Base-by-base conservation (phyloP, 257 asterid genomes). In the Linderniella brevidens region DNA sequence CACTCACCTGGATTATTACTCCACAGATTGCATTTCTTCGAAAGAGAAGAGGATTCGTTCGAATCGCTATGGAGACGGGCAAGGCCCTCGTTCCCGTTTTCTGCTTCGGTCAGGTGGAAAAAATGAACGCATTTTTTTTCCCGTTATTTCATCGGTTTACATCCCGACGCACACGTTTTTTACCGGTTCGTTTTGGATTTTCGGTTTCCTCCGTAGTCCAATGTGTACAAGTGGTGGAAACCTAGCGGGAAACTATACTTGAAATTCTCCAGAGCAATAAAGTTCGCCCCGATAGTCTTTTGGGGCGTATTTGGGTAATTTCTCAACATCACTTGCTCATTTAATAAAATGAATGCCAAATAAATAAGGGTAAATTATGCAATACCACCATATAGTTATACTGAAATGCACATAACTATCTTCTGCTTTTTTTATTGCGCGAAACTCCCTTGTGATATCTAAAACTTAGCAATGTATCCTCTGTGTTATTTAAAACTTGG, bases 51-150 rank as follows among this genome's bases (percentile, higher is more conserved):
- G 99, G 99, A 53, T 90, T 90, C 66, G 86, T 85, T 8, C 84
- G 93, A 29, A 63, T 85, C 59, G 96, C 96, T 17, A 66, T 90
- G 69, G 93, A 85, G 70, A 48, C 59, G 45, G 99, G 96, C 63
- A 81, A 77, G 59, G 94, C 99, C 53, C 67, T 90, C 60, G 99
- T 90, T 59, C 99, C 99, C 38, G 94, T 85, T 72, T 90, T 90
- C 74, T 75, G 88, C 87, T 85, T 81, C 57, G 94, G 96, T 46
- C 99, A 90, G 96, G 99, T 90, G 48, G 19, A 46, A 49, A n/a
- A n/a, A n/a, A n/a, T n/a, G n/a, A n/a, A 25, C 32, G 3, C 9
- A 17, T 58, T 42, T 57, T 11, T n/a, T n/a, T n/a, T n/a, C n/a
- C 46, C 48, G 10, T 55, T 56, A 52, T 49, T 17, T 35, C 17